Conservation (phyloP, 2,329 filamentous ascomycete genomes). For the Cordyceps cicadae region DNA sequence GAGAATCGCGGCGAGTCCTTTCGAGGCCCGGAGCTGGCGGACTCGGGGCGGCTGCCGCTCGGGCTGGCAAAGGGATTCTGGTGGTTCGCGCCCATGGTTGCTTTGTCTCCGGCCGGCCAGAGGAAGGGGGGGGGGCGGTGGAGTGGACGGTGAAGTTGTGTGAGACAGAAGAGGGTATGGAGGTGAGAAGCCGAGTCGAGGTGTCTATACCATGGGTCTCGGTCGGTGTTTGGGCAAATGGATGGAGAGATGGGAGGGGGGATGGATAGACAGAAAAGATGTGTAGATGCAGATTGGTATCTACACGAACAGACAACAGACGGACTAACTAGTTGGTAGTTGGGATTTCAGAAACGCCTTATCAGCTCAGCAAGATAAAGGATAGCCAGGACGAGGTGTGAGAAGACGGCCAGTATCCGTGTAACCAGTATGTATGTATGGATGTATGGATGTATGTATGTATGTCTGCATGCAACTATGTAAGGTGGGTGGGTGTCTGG, state of each 20-base stretch:
- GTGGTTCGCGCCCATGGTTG: background rate
- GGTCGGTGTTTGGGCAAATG: background rate
- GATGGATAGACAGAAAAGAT: background rate
- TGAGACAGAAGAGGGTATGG: too few species aligned
- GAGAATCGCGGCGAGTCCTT: conserved; percentile 2
- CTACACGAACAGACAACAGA: background rate
- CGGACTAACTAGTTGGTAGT: background rate
- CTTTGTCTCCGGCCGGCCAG: background rate
- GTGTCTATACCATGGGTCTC: background rate
- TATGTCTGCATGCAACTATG: too few species aligned
- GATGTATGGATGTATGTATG: too few species aligned
- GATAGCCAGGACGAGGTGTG: background rate
- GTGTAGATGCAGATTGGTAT: background rate
- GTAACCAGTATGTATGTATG: background rate
- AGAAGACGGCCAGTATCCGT: background rate
- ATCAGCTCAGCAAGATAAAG: background rate
- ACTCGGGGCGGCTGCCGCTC: background rate
- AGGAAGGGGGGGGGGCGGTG: background rate
- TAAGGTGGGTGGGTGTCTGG: background rate
- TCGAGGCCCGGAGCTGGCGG: background rate
- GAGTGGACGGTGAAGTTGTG: background rate
- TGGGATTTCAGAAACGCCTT: background rate
- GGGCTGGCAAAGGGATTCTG: background rate
- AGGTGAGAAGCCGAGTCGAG: too few species aligned
- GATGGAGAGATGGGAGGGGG: too few species aligned